These are phyloP conservation scores for Moricandia moricandioides DNA, from an alignment of 345 rosid species.

Conservation along the genomic window DNA sequence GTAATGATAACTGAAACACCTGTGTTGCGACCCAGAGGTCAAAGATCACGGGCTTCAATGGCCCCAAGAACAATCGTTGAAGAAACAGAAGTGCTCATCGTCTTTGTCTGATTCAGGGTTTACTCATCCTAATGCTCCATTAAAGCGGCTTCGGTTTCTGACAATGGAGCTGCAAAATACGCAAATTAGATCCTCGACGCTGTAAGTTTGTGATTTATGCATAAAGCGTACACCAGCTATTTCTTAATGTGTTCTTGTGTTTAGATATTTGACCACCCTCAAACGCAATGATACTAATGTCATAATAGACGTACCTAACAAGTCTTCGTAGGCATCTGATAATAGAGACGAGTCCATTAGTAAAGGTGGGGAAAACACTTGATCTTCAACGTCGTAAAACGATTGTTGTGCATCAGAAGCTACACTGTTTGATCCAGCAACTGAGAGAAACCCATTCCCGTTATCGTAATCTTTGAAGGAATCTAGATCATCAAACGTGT, in stretches of 20 bases:
- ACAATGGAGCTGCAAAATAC: conserved; percentile 66
- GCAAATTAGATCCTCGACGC: background rate
- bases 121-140: conserved; percentile 58
- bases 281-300: background rate
- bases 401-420: conserved; percentile 54
- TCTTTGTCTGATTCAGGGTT: conserved; percentile 3
- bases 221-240: background rate
- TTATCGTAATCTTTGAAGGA: conserved; percentile 63
- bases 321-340: conserved; percentile 80
- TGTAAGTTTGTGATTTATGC: background rate
- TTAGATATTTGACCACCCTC: background rate
- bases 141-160: conserved; percentile 78
- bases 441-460: conserved; percentile 69
- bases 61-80: conserved; percentile 8
- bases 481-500: conserved; percentile 59
- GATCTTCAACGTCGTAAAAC: conserved; percentile 67
- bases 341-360: conserved; percentile 72
- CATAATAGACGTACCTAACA: conserved; percentile 62
- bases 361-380: conserved; percentile 91
- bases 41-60: background rate
- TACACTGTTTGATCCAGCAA: conserved; percentile 55
- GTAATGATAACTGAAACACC: conserved; percentile 17
- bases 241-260: background rate
- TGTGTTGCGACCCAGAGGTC: background rate
- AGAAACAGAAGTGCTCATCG: conserved; percentile 5